phyloP scores from a whole-genome alignment of 306 rosid genomes.

The Senna siamea region DNA sequence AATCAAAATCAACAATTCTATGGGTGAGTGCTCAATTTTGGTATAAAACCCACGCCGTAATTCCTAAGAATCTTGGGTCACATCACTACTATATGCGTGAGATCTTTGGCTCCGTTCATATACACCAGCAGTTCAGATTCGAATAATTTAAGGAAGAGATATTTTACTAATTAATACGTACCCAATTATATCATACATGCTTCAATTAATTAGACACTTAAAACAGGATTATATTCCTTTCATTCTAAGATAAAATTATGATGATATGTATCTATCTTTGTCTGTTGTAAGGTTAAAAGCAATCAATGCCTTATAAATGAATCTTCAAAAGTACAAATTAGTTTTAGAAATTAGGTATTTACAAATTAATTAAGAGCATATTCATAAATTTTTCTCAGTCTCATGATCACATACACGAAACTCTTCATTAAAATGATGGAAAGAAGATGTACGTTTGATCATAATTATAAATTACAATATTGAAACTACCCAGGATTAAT shows the following conservation, averaged over 20 bases:
- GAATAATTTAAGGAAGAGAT: background rate
- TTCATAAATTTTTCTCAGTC: too few species aligned
- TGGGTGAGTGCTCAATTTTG: background rate
- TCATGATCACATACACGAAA: too few species aligned
- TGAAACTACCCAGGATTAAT: too few species aligned
- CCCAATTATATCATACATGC: background rate
- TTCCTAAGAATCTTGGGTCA: constrained; percentile 25
- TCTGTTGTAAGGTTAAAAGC: too few species aligned
- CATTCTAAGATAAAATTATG: too few species aligned
- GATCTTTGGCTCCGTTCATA: background rate
- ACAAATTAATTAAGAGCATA: too few species aligned
- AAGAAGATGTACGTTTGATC: background rate
- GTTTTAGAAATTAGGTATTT: background rate
- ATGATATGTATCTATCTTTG: too few species aligned
- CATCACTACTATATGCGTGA: background rate
- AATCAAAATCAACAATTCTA: constrained; percentile 11
- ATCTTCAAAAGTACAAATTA: background rate
- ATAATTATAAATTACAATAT: too few species aligned
- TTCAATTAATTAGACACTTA: background rate
- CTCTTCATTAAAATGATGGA: background rate
- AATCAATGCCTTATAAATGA: background rate
- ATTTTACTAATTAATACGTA: background rate
- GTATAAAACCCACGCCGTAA: constrained; percentile 5
- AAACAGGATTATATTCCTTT: too few species aligned
- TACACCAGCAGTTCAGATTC: constrained; percentile 21